Conservation (phyloP, 257 asterid species). For the Penstemon davidsonii region DNA sequence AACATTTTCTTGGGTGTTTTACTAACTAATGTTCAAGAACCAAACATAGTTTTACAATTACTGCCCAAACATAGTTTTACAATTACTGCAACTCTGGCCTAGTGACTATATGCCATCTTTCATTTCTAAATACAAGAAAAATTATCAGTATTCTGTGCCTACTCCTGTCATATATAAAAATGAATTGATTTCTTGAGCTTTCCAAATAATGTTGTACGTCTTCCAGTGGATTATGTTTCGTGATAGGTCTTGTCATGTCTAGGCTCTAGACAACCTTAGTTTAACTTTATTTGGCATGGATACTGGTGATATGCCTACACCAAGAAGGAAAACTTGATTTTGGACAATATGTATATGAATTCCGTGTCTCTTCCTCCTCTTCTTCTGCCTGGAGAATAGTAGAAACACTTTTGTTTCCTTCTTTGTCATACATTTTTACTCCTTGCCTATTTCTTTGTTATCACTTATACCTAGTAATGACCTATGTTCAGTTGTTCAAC, state of each 20-base stretch:
- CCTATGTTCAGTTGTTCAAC: neutral
- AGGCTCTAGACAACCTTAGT: neutral
- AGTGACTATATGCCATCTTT: neutral
- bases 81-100: neutral
- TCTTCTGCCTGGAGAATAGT: neutral
- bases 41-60: no score
- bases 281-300: conserved; percentile 8
- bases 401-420: neutral
- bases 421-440: neutral
- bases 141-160: conserved; percentile 10
- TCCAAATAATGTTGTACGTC: neutral
- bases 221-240: neutral
- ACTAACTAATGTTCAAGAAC: no score
- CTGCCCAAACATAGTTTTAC: no score
- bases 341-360: neutral
- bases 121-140: neutral
- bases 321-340: neutral
- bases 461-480: conserved; percentile 12
- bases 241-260: no score
- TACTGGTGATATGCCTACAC: neutral
- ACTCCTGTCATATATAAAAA: neutral
- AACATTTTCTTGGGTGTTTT: no score
- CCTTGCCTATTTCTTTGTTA: neutral
- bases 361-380: neutral
- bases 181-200: no score